Evolutionary conservation across 768 basidiomycete species (phyloP), one percentile per base, ranked within the genome.

Genomic region (Termitomyces sp.): DNA sequence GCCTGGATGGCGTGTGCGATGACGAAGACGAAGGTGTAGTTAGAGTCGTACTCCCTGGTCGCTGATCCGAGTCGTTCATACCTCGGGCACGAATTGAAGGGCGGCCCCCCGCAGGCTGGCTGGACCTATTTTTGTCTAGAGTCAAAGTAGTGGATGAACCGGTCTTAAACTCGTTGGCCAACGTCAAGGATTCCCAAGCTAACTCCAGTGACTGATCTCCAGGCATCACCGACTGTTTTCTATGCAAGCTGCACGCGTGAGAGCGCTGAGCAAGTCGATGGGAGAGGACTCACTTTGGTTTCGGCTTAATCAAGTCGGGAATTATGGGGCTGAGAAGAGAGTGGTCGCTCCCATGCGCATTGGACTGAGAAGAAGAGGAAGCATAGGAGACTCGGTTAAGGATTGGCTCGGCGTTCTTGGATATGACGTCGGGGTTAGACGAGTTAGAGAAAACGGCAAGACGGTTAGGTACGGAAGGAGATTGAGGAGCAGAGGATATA

Each of bases 281-380:
- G 39, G 28, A n/a, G 22, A 46, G 42, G 42, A 57, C 58, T 20
- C 39, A 69, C 72, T 68, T 68, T 28, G 59, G 39, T 36, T 58
- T 65, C 16, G 64, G 45, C 33, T 63, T 65, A 7, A 24, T 48
- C 7, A 39, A 48, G 35, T 51, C 52, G 55, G 60, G 18, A 18
- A 38, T 38, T 22, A 50, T 44, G n/a, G 45, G 58, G 35, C 35
- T 61, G 35, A 46, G 59, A 51, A 70, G 67, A 39, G 74, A 70
- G 39, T 69, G 58, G 49, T 76, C 75, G 60, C 68, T 62, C 40
- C 69, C 71, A 62, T 70, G 67, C 48, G 68, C 63, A 56, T 82
- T 78, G 15, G 84, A 85, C 42, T 81, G 77, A 12, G 86, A 84
- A 7, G 85, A 87, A 4, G 84, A 82, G 6, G 86, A 87, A 22